Percentiles rank a stretch among this genome's conserved stretches.
These are phyloP conservation scores for Teunomyces stri DNA, from an alignment of 805 yeast species.

Conservation along the genomic window DNA sequence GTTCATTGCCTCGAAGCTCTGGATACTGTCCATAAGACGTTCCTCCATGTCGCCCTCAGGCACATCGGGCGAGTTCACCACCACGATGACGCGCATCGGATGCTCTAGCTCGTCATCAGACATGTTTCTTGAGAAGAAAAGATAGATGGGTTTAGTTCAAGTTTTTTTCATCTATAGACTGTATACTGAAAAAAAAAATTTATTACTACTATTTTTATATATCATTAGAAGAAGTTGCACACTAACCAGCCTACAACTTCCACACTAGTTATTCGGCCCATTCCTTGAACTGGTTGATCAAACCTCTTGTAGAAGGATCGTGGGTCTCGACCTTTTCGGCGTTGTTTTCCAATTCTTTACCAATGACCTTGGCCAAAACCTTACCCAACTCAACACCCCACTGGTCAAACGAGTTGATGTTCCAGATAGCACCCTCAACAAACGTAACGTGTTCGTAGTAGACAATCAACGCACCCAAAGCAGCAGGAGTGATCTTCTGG, in stretches of 20 bases:
- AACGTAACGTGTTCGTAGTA: slow-evolving; percentile 97
- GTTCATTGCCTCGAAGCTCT: slow-evolving; percentile 48
- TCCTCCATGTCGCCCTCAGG: slow-evolving; percentile 50
- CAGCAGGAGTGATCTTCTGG: slow-evolving; percentile 93
- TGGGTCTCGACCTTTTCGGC: slow-evolving; percentile 56
- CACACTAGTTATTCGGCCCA: slow-evolving; percentile 49
- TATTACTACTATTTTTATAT: no score
- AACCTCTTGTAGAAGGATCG: slow-evolving; percentile 87
- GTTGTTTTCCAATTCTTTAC: slow-evolving; percentile 74
- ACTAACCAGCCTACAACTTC: slow-evolving; percentile 5
- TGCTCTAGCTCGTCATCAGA: slow-evolving; percentile 39
- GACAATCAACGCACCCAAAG: slow-evolving; percentile 94
- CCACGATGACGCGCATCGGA: slow-evolving; percentile 45
- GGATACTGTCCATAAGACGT: slow-evolving; percentile 42
- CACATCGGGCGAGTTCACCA: slow-evolving; percentile 34
- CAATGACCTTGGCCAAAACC: slow-evolving; percentile 93
- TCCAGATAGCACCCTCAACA: slow-evolving; percentile 99
- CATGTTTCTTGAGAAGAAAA: not conserved
- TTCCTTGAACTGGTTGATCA: slow-evolving; percentile 91
- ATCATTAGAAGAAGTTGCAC: not conserved
- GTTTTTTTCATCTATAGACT: not conserved
- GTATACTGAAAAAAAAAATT: not conserved
- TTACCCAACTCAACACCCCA: slow-evolving; percentile 99
- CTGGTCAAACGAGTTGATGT: slow-evolving; percentile 98
- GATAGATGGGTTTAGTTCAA: not conserved